Percentiles rank a stretch among this genome's conserved stretches.
These are phyloP conservation scores for Trichoderma cornu-damae DNA, from an alignment of 2,329 filamentous ascomycete genomes.

Conservation along the genomic window DNA sequence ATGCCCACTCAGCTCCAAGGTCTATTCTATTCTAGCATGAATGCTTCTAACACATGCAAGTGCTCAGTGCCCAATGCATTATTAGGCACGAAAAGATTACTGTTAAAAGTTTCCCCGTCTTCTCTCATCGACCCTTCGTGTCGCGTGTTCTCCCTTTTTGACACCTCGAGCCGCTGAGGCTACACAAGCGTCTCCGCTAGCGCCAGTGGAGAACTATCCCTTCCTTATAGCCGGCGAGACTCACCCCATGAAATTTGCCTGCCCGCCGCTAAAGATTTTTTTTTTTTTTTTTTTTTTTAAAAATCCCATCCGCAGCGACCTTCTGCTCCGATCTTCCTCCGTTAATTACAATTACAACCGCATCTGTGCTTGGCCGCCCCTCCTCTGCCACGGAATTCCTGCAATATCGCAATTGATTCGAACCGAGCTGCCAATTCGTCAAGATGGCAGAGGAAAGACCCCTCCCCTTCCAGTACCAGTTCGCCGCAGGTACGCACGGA, in stretches of 20 bases:
- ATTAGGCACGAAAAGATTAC: not conserved
- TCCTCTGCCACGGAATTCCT: constrained; percentile 23
- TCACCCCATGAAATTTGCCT: constrained; percentile 4
- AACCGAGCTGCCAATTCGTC: constrained; percentile 24
- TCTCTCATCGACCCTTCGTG: not conserved
- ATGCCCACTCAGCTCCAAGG: not conserved
- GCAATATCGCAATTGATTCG: constrained; percentile 6
- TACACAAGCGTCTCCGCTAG: constrained; percentile 10
- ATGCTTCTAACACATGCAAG: not conserved
- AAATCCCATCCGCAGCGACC: constrained; percentile 14
- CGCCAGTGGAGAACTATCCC: constrained; percentile 10
- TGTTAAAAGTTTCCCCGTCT: not conserved
- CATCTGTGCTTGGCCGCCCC: constrained; percentile 12
- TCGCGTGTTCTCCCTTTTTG: constrained; percentile 7
- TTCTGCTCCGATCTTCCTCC: constrained; percentile 20
- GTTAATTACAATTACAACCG: constrained; percentile 6
- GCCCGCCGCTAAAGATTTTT: constrained; percentile 9
- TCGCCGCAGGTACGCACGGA: constrained; percentile 68
- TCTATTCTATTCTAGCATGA: not conserved
- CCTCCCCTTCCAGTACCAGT: constrained; percentile 90
- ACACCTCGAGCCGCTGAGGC: not conserved
- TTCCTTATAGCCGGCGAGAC: constrained; percentile 19
- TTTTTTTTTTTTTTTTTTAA: no score
- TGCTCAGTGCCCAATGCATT: not conserved
- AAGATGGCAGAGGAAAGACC: constrained; percentile 66